Base-by-base conservation (phyloP, 2,329 filamentous ascomycete species). In the Aspergillus quadrilineatus region DNA sequence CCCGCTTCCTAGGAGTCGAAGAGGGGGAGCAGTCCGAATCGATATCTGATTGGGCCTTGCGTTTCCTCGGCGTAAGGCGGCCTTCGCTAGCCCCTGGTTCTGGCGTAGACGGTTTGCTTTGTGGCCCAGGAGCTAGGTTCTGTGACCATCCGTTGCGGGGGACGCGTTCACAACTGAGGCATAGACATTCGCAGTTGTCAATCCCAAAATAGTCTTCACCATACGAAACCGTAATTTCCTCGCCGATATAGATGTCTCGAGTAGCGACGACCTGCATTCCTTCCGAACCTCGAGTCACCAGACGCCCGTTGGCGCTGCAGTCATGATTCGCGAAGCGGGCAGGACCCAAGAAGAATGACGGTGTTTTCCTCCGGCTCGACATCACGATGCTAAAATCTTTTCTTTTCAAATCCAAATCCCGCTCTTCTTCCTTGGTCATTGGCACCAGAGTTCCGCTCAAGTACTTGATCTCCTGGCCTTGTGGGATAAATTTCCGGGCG, bases 321-420 rank as follows among this genome's bases (percentile, higher is more conserved):
- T 99, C 94, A 75, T 99, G 94, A 70, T 99, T 99, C 28, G 94
- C 92, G 72, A 99, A 97, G 50, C 94, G 87, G 34, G 94, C 94
- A 6, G 94, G 95, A 0, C 94, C 94, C 70, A 99, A 87, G 70
- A 99, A 97, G 42, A 99, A 79, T 50, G 90, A 96, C 30, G 92
- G 89, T 59, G 88, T 88, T 75, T 96, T 97, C 75, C 89, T 93
- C 57, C 94, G 84, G 63, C 91, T 93, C 60, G 92, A 96, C 69
- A 97, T 89, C 32, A 99, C 92, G 61, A 99, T 92, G 72, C 92
- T 97, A 72, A 99, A 99, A 70, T 99, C 94, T 69, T 93, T 92
- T 70, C 94, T 89, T 58, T 86, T 88, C 61, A 87, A 75, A 28
- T 91, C 89, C 56, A 97, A 83, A 55, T 89, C 86, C 59, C 86